Conservation (phyloP, 2,329 filamentous ascomycete genomes). For the Talaromyces albobiverticillius region DNA sequence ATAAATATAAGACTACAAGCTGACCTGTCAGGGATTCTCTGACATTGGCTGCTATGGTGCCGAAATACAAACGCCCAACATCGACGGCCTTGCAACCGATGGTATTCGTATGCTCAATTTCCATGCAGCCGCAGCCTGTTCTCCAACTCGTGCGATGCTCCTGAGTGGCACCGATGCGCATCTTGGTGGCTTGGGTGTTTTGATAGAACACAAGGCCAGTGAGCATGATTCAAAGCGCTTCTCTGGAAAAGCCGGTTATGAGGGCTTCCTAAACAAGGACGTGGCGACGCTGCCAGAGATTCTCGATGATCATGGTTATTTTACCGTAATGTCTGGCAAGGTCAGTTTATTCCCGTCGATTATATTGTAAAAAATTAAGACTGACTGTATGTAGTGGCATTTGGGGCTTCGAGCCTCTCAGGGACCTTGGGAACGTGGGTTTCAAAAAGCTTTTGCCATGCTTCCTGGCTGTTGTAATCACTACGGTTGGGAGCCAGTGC, state of each 20-base stretch:
- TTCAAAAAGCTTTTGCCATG: conserved; percentile 6
- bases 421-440: neutral
- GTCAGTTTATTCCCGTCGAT: no score
- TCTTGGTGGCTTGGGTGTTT: conserved; percentile 7
- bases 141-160: conserved; percentile 31
- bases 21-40: neutral
- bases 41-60: conserved; percentile 1
- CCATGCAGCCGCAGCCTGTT: conserved; percentile 30
- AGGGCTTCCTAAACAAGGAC: neutral
- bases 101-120: conserved; percentile 18
- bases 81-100: conserved; percentile 5
- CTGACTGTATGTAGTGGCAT: conserved; percentile 1
- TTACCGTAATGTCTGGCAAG: neutral
- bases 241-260: conserved; percentile 4
- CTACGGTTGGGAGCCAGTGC: conserved; percentile 3
- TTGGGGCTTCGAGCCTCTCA: neutral
- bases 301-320: conserved; percentile 1
- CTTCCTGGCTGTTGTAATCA: conserved; percentile 4
- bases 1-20: no score
- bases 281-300: neutral
- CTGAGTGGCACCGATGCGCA: conserved; percentile 26
- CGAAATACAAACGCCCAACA: conserved; percentile 4
- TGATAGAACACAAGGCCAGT: neutral
- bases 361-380: no score
- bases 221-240: neutral